Percentiles rank a stretch among this genome's conserved stretches.
These are phyloP conservation scores for Aspergillus vadensis DNA, from an alignment of 2,329 filamentous ascomycete genomes.

Conservation along the genomic window DNA sequence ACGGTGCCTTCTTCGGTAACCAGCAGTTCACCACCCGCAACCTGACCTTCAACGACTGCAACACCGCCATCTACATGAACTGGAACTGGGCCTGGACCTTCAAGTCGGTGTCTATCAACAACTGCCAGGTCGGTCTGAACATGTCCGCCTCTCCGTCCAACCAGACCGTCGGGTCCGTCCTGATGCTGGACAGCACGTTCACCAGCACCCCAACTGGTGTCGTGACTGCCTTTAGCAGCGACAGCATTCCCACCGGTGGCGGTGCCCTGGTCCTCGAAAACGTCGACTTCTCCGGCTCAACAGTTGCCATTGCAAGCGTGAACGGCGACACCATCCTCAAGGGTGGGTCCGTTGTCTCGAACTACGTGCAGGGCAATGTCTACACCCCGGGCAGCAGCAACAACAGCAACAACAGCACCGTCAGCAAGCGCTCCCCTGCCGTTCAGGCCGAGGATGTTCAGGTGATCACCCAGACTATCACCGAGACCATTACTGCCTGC, in stretches of 20 bases:
- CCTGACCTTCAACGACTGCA: constrained; percentile 76
- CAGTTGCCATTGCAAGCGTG: constrained; percentile 64
- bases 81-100: constrained; percentile 91
- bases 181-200: constrained; percentile 80
- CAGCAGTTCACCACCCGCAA: constrained; percentile 89
- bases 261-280: constrained; percentile 86
- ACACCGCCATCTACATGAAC: constrained; percentile 84
- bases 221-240: constrained; percentile 69
- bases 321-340: constrained; percentile 64
- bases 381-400: constrained; percentile 52
- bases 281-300: constrained; percentile 75
- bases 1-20: constrained; percentile 77
- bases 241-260: constrained; percentile 67
- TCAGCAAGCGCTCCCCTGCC: constrained; percentile 29
- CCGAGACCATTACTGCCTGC: constrained; percentile 30
- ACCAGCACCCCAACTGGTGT: constrained; percentile 75
- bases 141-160: constrained; percentile 67
- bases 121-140: constrained; percentile 74
- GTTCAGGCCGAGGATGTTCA: constrained; percentile 19
- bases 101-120: constrained; percentile 73
- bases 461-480: constrained; percentile 30
- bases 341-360: constrained; percentile 68
- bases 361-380: constrained; percentile 78
- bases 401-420: neutral
- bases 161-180: constrained; percentile 81